Conservation (phyloP, 2,329 filamentous ascomycete genomes). For the Sporothrix protearum region DNA sequence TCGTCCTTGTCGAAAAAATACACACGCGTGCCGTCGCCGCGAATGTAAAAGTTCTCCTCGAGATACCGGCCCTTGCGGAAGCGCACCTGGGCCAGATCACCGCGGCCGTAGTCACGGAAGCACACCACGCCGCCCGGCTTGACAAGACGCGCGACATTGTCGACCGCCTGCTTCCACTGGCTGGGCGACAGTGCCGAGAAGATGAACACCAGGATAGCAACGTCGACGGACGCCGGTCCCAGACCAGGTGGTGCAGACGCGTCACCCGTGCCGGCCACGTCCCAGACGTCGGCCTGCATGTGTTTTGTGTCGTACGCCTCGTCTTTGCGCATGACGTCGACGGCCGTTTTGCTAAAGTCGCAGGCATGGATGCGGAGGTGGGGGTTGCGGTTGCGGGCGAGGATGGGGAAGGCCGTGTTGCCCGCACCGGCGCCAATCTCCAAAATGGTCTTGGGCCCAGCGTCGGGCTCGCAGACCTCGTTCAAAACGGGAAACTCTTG, state of each 20-base stretch:
- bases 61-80: slow-evolving; percentile 95
- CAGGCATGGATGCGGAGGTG: slow-evolving; percentile 83
- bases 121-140: slow-evolving; percentile 92
- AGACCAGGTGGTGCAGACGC: slow-evolving; percentile 72
- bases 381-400: slow-evolving; percentile 79
- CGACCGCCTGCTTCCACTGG: slow-evolving; percentile 80
- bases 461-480: slow-evolving; percentile 66
- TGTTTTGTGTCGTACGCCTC: slow-evolving; percentile 64
- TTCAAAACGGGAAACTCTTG: slow-evolving; percentile 92
- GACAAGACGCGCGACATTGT: slow-evolving; percentile 75
- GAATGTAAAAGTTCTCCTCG: slow-evolving; percentile 94
- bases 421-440: slow-evolving; percentile 95
- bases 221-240: slow-evolving; percentile 74
- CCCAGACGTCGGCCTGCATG: slow-evolving; percentile 93
- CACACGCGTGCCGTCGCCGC: slow-evolving; percentile 91
- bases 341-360: slow-evolving; percentile 92
- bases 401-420: slow-evolving; percentile 91
- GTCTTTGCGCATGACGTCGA: slow-evolving; percentile 83
- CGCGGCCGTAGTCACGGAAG: slow-evolving; percentile 94
- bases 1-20: slow-evolving; percentile 95
- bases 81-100: slow-evolving; percentile 91
- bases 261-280: slow-evolving; percentile 58
- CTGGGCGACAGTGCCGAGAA: slow-evolving; percentile 84
- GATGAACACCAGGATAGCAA: slow-evolving; percentile 94
- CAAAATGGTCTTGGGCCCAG: slow-evolving; percentile 67